Evolutionary conservation across 495 filamentous ascomycete species (phyloP), one percentile per base, ranked within the genome.

Genomic region (Xylaria grammica): DNA sequence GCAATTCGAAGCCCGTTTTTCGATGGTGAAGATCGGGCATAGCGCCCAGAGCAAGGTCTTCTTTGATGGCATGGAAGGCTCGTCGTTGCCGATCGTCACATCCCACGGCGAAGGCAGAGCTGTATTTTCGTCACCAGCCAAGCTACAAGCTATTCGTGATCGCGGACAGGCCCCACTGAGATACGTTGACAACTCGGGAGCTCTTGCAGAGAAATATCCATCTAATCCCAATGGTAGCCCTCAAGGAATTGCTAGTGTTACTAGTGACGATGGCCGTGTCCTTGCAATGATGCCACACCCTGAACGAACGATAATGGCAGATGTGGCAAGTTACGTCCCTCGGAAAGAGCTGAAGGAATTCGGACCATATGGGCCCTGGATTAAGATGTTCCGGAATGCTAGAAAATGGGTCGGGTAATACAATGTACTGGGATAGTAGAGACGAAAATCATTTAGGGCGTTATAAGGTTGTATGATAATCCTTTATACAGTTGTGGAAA

Each of bases 201-300:
- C 84, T 52, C 86, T 88, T 3, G 96, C 95, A 3, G 89, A 91
- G 78, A 80, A 80, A 65, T 99, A 98, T 75, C 95, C 95, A 9
- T 90, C 83, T 72, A 99, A 99, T 79, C 93, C 95, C 17, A 98
- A 97, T 74, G 95, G 95, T 32, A 94, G 90, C 73, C 91, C 91
- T 11, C 85, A 86, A 44, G 95, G 93, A 72, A 90, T 98, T 68
- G 91, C 95, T 1, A 94, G 89, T 68, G 87, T 98, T 1, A 84
- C 87, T 49, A 94, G 85, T 68, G 81, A 78, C 55, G 89, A 97
- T 73, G 95, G 95, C 1, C 86, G 95, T 65, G 92, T 97, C 0
- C 70, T 98, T 69, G 94, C 92, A 10, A 87, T 97, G 81, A 98
- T 98, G 94, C 95, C 95, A 69, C 94, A 97, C 78, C 93, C 94